phyloP scores from a whole-genome alignment of 2,329 filamentous ascomycete genomes.

The Chalaropsis ovoidea region DNA sequence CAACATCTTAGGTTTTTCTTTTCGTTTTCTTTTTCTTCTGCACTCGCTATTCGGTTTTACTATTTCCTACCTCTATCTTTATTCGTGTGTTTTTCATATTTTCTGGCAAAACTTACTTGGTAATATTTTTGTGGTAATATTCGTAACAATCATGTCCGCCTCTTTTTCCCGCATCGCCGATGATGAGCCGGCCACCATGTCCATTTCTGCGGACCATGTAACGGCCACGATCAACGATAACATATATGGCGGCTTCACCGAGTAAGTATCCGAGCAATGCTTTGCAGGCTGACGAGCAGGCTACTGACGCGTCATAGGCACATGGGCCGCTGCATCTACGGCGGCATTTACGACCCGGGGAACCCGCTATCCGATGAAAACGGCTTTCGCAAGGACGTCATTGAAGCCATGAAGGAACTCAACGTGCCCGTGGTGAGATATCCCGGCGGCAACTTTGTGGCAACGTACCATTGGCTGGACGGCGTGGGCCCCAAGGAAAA shows the following conservation, averaged over 20 bases:
- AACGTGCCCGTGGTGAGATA: constrained; percentile 69
- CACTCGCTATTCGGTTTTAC: background rate
- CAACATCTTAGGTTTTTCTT: background rate
- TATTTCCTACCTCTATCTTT: background rate
- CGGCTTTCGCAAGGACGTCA: constrained; percentile 70
- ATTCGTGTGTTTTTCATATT: background rate
- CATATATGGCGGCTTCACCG: constrained; percentile 75
- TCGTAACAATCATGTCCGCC: constrained; percentile 40
- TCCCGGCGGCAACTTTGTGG: constrained; percentile 74
- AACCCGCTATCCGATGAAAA: constrained; percentile 62
- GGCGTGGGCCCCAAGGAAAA: constrained; percentile 64
- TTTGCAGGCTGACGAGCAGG: background rate
- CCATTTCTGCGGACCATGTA: constrained; percentile 52
- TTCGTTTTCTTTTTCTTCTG: background rate
- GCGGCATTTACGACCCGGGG: constrained; percentile 70
- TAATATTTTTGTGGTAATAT: background rate
- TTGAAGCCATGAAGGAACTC: constrained; percentile 61
- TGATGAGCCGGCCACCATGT: constrained; percentile 52
- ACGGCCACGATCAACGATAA: constrained; percentile 67
- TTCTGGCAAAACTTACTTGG: background rate
- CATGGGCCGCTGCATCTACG: constrained; percentile 83
- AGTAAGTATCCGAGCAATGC: constrained; percentile 42
- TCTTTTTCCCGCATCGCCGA: constrained; percentile 60
- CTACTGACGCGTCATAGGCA: constrained; percentile 43
- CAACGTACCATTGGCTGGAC: constrained; percentile 78